Conservation (phyloP, 306 rosid genomes). For the Quercus engelmannii region DNA sequence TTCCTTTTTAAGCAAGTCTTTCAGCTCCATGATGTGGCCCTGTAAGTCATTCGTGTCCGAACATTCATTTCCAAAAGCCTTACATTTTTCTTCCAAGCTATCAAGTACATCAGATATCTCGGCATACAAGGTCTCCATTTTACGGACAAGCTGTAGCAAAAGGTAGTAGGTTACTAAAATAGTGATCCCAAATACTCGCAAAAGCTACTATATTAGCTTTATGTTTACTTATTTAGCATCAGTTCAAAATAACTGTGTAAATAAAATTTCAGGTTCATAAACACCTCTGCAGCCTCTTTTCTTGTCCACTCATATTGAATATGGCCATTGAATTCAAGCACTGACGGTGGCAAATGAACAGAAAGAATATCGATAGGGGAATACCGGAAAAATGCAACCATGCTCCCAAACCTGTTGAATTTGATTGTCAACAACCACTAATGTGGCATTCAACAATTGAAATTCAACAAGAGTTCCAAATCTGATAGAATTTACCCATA, state of each 20-base stretch:
- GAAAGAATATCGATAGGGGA: slow-evolving; percentile 85
- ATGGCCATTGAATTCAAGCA: slow-evolving; percentile 68
- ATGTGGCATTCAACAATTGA: slow-evolving; percentile 6
- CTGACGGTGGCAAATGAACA: slow-evolving; percentile 79
- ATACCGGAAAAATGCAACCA: slow-evolving; percentile 91
- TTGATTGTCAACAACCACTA: slow-evolving; percentile 22
- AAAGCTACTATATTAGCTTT: slow-evolving; percentile 5
- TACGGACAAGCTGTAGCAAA: slow-evolving; percentile 54
- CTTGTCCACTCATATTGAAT: slow-evolving; percentile 65
- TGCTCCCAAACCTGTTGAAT: slow-evolving; percentile 79
- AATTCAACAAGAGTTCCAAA: slow-evolving; percentile 6
- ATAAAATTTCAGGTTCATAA: slow-evolving; percentile 1
- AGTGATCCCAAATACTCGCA: neutral
- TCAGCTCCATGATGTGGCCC: slow-evolving; percentile 56
- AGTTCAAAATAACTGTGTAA: slow-evolving; percentile 16
- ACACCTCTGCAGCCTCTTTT: slow-evolving; percentile 87
- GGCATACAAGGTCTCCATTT: slow-evolving; percentile 64
- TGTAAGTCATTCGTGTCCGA: slow-evolving; percentile 46
- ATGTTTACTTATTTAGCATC: slow-evolving; percentile 1
- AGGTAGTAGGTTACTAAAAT: slow-evolving; percentile 12
- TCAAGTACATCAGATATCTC: slow-evolving; percentile 77
- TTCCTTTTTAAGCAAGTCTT: slow-evolving; percentile 66
- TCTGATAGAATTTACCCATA: slow-evolving; percentile 61
- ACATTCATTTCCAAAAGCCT: slow-evolving; percentile 37
- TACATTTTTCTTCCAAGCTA: slow-evolving; percentile 51